Evolutionary conservation across 495 filamentous ascomycete genomes (phyloP), one percentile per base, ranked within the genome.

Genomic region (Xylaria telfairii): DNA sequence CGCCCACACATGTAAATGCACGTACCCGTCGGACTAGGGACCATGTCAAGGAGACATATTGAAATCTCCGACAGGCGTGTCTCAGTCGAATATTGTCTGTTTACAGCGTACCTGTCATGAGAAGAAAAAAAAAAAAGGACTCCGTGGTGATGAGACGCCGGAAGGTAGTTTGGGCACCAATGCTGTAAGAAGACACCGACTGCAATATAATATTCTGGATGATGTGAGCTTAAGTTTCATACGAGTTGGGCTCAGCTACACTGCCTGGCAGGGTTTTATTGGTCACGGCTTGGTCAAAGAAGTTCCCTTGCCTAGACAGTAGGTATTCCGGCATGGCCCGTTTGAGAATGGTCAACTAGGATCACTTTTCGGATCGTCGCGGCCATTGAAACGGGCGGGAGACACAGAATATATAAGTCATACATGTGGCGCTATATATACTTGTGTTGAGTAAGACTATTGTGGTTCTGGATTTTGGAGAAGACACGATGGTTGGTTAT

Each of bases 41-140:
- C 24, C 19, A 59, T 28, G 65, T 59, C 49, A 28, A 67, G 19
- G 65, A 42, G 41, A 53, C 21, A 49, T 24, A 66, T 53, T 54
- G 47, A 64, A 64, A 37, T 54, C 64, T 26, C 64, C 64, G 46
- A 66, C 64, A 66, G 5, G 47, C 34, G n/a, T 66, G 64, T 66
- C 64, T 53, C 34, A 41, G 30, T 53, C 47, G 47, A 54, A 51
- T 37, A 24, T 26, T 56, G 37, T 44, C 41, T 59, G 65, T 67
- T 59, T 60, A 41, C 46, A 53, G 49, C 24, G 13, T 59, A 59
- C 41, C 24, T 42, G 37, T 7, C n/a, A 32, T 44, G 30, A 17
- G 19, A 9, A 4, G 56, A 24, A 42, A 39, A 15, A 62, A 34
- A n/a, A 42, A 39, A 15, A 62, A 34, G 21, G 26, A 9, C 12